Base-by-base conservation (phyloP, 495 filamentous ascomycete genomes). In the Aspergillus egyptiacus region DNA sequence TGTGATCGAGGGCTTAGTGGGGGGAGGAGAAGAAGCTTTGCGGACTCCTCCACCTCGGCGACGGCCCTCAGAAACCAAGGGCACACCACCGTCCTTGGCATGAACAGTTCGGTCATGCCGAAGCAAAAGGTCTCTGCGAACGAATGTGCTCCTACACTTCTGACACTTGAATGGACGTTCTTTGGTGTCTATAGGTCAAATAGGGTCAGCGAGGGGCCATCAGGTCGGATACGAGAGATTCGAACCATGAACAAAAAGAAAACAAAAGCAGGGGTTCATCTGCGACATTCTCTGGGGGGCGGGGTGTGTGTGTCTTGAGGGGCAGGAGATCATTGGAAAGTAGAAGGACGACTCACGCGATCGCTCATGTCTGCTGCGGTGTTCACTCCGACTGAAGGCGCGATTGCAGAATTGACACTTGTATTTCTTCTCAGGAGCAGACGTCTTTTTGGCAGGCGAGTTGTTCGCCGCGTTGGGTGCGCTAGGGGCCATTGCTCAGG, bases 351-450 rank as follows among this genome's bases (percentile, higher is more conserved):
- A 93, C 93, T 80, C 90, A 98, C 93, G 93, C 59, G 91, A 96
- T 69, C 93, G 78, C 69, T 98, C 93, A 72, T 98, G 93, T 73
- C 93, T 77, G 70, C 89, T 96, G 54, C 94, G 82, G 70, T 98
- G 93, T 68, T 98, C 94, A 65, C 89, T 96, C 65, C 94, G 78
- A 73, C 89, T 95, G 66, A 98, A 98, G 45, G 93, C 93, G 63
- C 93, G 81, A 68, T 86, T 88, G 76, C 93, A 98, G 70, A 96
- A 98, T 77, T 95, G 89, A 73, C 93, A 98, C 70, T 97, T 96
- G 81, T 98, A 98, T 70, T 95, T 96, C 75, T 91, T 89, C 74
- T 96, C 91, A 34, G 91, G 87, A 36, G 79, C 74, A 27, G 77
- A 75, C 51, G 85, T 75, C 60, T 82, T 81, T 63, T 77, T 76